Evolutionary conservation across 768 basidiomycete genomes (phyloP), one percentile per base, ranked within the genome.

Genomic region (Cystofilobasidium capitatum): DNA sequence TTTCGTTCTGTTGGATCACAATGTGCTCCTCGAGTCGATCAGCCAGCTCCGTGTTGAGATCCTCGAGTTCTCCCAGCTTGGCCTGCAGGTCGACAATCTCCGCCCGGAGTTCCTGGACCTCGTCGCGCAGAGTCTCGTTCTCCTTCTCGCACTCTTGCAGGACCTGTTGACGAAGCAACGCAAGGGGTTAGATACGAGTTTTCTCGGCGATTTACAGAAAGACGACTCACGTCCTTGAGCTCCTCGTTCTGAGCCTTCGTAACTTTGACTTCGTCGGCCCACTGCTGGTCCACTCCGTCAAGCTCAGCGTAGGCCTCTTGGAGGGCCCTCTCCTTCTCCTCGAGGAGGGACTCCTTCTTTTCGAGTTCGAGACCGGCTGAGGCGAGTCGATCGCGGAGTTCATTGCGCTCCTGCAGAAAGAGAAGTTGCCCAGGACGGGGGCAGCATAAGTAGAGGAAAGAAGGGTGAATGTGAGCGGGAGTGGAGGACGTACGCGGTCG

Each of bases 231-330:
- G 66, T 76, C 74, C 62, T 73, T 75, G 13, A 79, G 80, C 75
- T 93, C 89, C 65, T 91, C 89, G 0, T 86, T 84, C 72, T 89
- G 89, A 3, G 80, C 82, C 68, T 86, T 81, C 1, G 85, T 85
- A 71, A 91, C 89, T 70, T 90, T 85, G 2, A 93, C 85, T 74
- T 94, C 92, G 3, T 87, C 88, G 64, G 86, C 80, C 91, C 91
- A 94, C 72, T 89, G 88, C 13, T 24, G 36, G 17, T 64, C 68
- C 22, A 26, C 40, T 0, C 45, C 58, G 39, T 69, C 68, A 13
- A 63, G 39, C 62, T 69, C 61, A 24, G 37, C 57, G 49, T 65
- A 69, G 2, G 68, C 68, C 3, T 64, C 57, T 58, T 74, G 62
- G 26, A 75, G 70, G 61, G 75, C 75, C 69, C 73, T 74, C 44